Base-by-base conservation (phyloP, 106 monocot genomes). In the Iris macrosiphon region DNA sequence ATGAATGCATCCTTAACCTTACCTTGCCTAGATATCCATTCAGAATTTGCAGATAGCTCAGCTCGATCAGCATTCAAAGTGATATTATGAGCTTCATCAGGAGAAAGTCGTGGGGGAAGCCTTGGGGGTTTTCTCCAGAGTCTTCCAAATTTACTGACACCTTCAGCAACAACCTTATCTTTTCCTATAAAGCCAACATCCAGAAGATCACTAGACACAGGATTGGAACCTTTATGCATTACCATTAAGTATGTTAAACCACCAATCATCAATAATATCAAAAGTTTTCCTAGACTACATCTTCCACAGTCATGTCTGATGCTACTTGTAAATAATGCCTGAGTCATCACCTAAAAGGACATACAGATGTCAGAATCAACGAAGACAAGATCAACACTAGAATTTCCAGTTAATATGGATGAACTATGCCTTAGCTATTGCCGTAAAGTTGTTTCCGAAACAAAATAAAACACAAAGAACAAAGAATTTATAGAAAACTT, bases 1-100 rank as follows among this genome's bases (percentile, higher is more conserved):
- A 77, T 42, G 31, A 95, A 95, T 55, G 94, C 73, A 27, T 89
- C 73, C 63, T 74, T 95, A 45, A 95, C 85, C 62, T 76, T 81
- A 40, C 71, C 62, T 72, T 85, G 89, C 52, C 79, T 80, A 13
- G 59, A 52, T 15, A 31, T 41, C 85, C 79, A 95, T 49, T 76
- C 66, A 40, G 52, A 38, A 3, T 17, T 62, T 12, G 45, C 25
- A 31, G 31, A 38, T 21, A 46, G 14, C 68, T 64, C 49, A n/a
- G 45, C 28, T 33, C 50, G 19, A 39, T 67, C 57, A 17, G 62
- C 18, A 37, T 56, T 57, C 29, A 44, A 79, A 49, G 37, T 73
- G 20, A 11, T 16, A 59, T 77, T 81, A 45, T 28, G 60, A 26
- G 76, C 40, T 59, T 85, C 67, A 64, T 76, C 68, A 25, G 94